These are phyloP conservation scores for Rhododendron williamsianum DNA, from an alignment of 148 eudicot genomes.

Conservation along the genomic window DNA sequence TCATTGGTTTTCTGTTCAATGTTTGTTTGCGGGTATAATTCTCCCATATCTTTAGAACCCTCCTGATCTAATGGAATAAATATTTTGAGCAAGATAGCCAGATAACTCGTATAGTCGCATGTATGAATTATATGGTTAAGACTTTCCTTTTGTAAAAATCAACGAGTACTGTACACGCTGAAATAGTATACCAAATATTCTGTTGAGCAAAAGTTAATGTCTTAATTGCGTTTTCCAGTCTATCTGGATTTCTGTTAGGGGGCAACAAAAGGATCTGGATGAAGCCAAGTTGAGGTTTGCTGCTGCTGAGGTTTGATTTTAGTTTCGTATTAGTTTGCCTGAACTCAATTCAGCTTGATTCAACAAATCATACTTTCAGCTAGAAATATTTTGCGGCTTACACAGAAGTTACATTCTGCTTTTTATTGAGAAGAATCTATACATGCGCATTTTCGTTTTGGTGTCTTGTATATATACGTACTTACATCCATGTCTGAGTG, in stretches of 20 bases:
- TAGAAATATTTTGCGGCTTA: background rate
- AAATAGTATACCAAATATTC: background rate
- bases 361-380: background rate
- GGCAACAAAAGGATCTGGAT: constrained; percentile 82
- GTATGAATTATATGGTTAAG: background rate
- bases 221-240: constrained; percentile 51
- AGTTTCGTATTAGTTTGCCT: background rate
- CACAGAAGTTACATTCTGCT: background rate
- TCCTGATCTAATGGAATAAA: background rate
- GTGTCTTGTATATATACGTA: background rate
- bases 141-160: background rate
- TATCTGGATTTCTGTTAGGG: constrained; percentile 75
- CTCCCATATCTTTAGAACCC: background rate
- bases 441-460: background rate
- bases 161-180: background rate
- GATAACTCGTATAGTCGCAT: too few relatives aligned
- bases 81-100: background rate
- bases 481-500: background rate
- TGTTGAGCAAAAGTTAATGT: background rate
- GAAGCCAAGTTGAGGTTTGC: constrained; percentile 98
- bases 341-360: background rate
- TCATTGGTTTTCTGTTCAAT: background rate
- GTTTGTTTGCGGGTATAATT: background rate
- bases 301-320: constrained; percentile 82
- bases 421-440: background rate